Percentiles rank a stretch among this genome's conserved stretches.
Evolutionary conservation across 768 basidiomycete species (phyloP).

Genomic region (Tephrocybe rancida): DNA sequence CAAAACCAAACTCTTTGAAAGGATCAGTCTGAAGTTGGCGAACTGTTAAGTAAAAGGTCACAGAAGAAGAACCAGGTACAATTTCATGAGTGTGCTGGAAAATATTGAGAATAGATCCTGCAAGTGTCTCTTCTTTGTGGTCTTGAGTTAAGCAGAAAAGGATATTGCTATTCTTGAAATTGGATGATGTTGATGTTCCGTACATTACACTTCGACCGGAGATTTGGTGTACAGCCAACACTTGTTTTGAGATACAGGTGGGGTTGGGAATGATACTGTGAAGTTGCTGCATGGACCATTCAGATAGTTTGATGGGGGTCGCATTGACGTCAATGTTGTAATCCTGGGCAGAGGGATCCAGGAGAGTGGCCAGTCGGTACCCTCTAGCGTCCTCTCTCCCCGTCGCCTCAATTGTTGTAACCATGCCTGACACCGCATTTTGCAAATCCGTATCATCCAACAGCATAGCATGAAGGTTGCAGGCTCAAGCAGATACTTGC

Average conservation of each 20-base stretch:
- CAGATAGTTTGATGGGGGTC: neutral
- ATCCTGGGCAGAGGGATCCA: conserved; percentile 4
- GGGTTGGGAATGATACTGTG: neutral
- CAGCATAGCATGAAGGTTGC: conserved; percentile 15
- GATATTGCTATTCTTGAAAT: conserved; percentile 8
- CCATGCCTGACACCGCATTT: conserved; percentile 3
- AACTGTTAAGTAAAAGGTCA: neutral
- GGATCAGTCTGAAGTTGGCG: neutral
- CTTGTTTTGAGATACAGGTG: neutral
- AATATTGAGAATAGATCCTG: neutral
- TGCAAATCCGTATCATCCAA: conserved; percentile 7
- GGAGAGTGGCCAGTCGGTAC: conserved; percentile 3
- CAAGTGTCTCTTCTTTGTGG: neutral
- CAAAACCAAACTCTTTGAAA: conserved; percentile 4
- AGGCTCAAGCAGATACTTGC: neutral
- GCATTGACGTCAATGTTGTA: conserved; percentile 4
- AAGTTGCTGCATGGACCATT: neutral
- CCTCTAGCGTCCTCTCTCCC: conserved; percentile 12
- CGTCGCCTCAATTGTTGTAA: conserved; percentile 1
- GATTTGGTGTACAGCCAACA: conserved; percentile 2
- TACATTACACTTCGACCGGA: conserved; percentile 1
- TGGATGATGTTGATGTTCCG: conserved; percentile 5
- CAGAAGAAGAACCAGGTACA: neutral
- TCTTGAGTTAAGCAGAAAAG: neutral
- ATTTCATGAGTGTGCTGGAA: conserved; percentile 1